Evolutionary conservation across 108 stramenopile genomes (phyloP).

Genomic region (Pseudonitzschia multiseries): DNA sequence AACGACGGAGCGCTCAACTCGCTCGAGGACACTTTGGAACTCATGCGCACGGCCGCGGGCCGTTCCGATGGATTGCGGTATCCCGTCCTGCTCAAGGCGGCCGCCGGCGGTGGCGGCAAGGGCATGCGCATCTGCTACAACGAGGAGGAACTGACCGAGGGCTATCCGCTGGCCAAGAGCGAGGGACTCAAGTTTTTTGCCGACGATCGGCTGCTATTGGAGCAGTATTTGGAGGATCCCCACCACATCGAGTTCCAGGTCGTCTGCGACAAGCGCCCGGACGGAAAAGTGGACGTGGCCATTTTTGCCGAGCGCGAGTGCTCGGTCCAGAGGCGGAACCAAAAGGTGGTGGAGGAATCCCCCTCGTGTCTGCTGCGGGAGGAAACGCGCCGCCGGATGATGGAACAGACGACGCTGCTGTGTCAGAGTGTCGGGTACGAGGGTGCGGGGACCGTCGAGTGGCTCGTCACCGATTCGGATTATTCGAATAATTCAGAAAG

Average conservation of each 20-base stretch:
- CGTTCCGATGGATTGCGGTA: constrained; percentile 72
- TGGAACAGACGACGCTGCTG: constrained; percentile 56
- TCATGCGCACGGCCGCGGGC: constrained; percentile 29
- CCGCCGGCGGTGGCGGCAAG: constrained; percentile 94
- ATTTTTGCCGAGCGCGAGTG: constrained; percentile 96
- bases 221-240: constrained; percentile 84
- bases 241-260: constrained; percentile 98
- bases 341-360: constrained; percentile 97
- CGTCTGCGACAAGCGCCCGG: constrained; percentile 31
- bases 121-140: constrained; percentile 93
- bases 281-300: constrained; percentile 33
- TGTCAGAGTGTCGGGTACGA: constrained; percentile 93
- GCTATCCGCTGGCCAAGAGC: constrained; percentile 66
- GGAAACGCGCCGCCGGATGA: constrained; percentile 63
- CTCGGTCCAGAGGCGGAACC: constrained; percentile 95
- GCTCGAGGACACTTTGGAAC: constrained; percentile 35
- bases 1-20: constrained; percentile 44
- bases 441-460: constrained; percentile 97
- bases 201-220: constrained; percentile 79
- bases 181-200: constrained; percentile 80
- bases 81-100: constrained; percentile 89
- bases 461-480: constrained; percentile 62
- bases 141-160: constrained; percentile 53
- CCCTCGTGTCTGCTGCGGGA: constrained; percentile 77
- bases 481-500: too few species aligned